A percentile compares a stretch with the other conserved stretches of the same genome.
These are phyloP conservation scores for Phialophora chinensis DNA, from an alignment of 2,329 filamentous ascomycete species.

Conservation along the genomic window DNA sequence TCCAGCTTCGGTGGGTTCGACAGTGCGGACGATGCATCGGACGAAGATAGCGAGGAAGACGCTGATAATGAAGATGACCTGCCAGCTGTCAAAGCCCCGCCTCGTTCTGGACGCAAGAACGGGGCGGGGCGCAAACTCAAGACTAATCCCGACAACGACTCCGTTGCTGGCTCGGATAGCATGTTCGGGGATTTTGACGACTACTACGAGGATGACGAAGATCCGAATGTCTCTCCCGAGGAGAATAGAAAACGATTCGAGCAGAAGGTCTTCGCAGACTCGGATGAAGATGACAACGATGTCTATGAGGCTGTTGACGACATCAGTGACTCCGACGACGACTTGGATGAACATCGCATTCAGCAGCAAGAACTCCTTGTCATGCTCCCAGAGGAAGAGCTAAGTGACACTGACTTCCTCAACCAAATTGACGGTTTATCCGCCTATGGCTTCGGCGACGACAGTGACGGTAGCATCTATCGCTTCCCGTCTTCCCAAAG, in stretches of 20 bases:
- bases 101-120: conserved; percentile 48
- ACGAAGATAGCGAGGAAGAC: conserved; percentile 43
- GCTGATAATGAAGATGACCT: conserved; percentile 54
- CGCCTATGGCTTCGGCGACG: conserved; percentile 40
- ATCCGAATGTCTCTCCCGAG: conserved; percentile 32
- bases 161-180: conserved; percentile 31
- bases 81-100: conserved; percentile 50
- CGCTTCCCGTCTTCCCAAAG: conserved; percentile 36
- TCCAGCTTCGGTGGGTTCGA: conserved; percentile 29
- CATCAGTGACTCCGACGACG: conserved; percentile 80
- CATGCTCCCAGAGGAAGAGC: conserved; percentile 45
- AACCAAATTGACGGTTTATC: conserved; percentile 41
- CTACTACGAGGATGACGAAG: conserved; percentile 33
- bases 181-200: conserved; percentile 34
- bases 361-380: conserved; percentile 39
- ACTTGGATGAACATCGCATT: conserved; percentile 74
- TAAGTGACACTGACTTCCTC: conserved; percentile 36
- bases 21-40: conserved; percentile 39
- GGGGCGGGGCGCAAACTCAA: conserved; percentile 50
- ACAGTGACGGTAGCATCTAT: conserved; percentile 44
- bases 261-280: conserved; percentile 35
- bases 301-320: conserved; percentile 76
- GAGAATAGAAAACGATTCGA: conserved; percentile 37
- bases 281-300: conserved; percentile 46
- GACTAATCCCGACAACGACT: conserved; percentile 21